Evolutionary conservation across 1,284 basidiomycete species (phyloP).

Genomic region (Apiotrichum mycotoxinovorans): DNA sequence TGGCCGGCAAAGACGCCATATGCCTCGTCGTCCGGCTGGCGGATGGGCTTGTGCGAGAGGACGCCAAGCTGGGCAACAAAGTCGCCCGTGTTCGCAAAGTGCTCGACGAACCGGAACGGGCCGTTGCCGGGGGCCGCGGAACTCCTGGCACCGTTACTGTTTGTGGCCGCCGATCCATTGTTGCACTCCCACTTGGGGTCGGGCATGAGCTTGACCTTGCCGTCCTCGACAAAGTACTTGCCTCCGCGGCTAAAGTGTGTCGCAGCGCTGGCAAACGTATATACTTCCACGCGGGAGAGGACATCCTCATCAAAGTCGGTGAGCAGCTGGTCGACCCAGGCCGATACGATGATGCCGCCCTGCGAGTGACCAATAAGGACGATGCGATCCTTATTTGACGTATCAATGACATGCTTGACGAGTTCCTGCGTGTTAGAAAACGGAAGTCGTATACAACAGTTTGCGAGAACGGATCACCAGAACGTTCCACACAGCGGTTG

Average conservation of each 20-base stretch:
- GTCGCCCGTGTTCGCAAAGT: slow-evolving; percentile 29
- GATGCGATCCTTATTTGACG: slow-evolving; percentile 21
- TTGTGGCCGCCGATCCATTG: slow-evolving; percentile 1
- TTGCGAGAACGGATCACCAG: too few relatives aligned
- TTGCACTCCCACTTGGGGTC: not conserved
- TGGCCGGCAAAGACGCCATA: slow-evolving; percentile 27
- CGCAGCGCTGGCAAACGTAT: slow-evolving; percentile 36
- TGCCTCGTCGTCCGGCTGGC: slow-evolving; percentile 3
- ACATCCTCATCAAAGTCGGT: slow-evolving; percentile 22
- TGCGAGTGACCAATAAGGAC: slow-evolving; percentile 36
- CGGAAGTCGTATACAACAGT: too few relatives aligned
- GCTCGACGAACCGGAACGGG: slow-evolving; percentile 28
- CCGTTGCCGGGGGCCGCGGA: not conserved
- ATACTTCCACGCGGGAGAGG: slow-evolving; percentile 32
- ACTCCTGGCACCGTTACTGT: too few relatives aligned
- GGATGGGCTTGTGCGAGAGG: slow-evolving; percentile 1
- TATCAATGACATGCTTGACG: slow-evolving; percentile 12
- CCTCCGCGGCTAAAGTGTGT: slow-evolving; percentile 30
- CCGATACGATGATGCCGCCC: slow-evolving; percentile 31
- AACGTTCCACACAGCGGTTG: too few relatives aligned
- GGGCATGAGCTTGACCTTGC: not conserved
- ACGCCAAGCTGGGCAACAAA: slow-evolving; percentile 27
- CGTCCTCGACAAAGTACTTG: not conserved
- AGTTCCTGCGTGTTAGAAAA: not conserved
- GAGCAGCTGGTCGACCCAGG: slow-evolving; percentile 31